phyloP scores from a whole-genome alignment of 2,329 filamentous ascomycete genomes.

The Botrytis medusae region DNA sequence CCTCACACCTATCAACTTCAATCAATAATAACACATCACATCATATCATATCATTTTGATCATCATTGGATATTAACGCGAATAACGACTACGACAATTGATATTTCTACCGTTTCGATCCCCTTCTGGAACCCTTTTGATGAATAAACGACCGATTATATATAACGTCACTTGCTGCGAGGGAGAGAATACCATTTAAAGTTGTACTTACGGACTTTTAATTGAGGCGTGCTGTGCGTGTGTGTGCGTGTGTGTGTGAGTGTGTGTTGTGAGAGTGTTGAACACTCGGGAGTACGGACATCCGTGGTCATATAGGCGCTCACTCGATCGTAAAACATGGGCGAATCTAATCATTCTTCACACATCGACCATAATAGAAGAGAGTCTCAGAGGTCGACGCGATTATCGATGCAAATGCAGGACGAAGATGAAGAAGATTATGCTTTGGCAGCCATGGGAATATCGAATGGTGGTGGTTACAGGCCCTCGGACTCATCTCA shows the following conservation, averaged over 20 bases:
- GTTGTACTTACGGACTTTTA: background rate
- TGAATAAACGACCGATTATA: slow-evolving; percentile 10
- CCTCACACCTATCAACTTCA: background rate
- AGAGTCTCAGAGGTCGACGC: slow-evolving; percentile 43
- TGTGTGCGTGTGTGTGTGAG: background rate
- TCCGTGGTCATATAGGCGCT: slow-evolving; percentile 10
- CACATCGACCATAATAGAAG: slow-evolving; percentile 45
- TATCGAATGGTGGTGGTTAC: slow-evolving; percentile 48
- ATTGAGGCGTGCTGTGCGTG: slow-evolving; percentile 12
- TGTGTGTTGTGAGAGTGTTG: slow-evolving; percentile 6
- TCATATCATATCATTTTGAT: background rate
- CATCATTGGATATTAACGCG: background rate
- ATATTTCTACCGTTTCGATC: background rate
- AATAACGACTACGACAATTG: background rate
- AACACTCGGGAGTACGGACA: slow-evolving; percentile 23
- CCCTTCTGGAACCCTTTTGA: background rate
- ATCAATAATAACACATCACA: background rate
- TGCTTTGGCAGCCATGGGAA: slow-evolving; percentile 50
- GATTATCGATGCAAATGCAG: slow-evolving; percentile 41
- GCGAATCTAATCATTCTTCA: slow-evolving; percentile 27
- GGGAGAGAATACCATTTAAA: background rate
- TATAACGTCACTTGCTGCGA: background rate
- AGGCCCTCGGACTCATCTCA: slow-evolving; percentile 24
- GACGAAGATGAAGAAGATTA: slow-evolving; percentile 48
- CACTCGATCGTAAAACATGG: slow-evolving; percentile 25